Evolutionary conservation across 495 filamentous ascomycete species (phyloP).

Genomic region (Neurospora pannonica): DNA sequence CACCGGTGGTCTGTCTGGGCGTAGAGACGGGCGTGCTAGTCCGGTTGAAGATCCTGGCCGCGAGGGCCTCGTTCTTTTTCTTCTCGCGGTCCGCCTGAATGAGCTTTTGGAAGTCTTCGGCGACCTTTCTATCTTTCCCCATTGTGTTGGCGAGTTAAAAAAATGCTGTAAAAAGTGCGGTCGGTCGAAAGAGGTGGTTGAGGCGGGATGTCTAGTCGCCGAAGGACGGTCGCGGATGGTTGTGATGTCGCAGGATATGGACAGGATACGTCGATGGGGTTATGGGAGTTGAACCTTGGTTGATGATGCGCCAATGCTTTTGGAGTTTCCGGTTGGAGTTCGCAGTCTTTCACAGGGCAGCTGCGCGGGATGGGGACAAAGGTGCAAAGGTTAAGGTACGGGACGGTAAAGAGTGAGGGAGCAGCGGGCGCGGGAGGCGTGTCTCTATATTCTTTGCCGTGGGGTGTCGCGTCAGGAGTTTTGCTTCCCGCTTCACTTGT

Average conservation of each 20-base stretch:
- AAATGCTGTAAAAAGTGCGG: neutral
- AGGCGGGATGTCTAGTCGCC: neutral
- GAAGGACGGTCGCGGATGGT: neutral
- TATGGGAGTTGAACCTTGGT: neutral
- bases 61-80: slow-evolving; percentile 61
- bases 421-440: neutral
- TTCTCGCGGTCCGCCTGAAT: slow-evolving; percentile 61
- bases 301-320: neutral
- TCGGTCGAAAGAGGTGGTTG: neutral
- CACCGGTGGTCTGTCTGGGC: slow-evolving; percentile 36
- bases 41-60: slow-evolving; percentile 59
- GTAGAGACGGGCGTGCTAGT: slow-evolving; percentile 52
- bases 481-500: neutral
- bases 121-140: slow-evolving; percentile 33
- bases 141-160: neutral
- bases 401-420: neutral
- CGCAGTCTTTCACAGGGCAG: neutral
- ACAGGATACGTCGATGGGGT: neutral
- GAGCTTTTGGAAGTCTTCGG: slow-evolving; percentile 54
- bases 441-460: neutral
- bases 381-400: neutral
- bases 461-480: neutral
- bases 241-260: neutral
- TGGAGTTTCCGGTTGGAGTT: neutral
- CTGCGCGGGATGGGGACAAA: neutral